Evolutionary conservation across 2,329 filamentous ascomycete species (phyloP), one percentile per base, ranked within the genome.

Genomic region (Ilyonectria sp.): DNA sequence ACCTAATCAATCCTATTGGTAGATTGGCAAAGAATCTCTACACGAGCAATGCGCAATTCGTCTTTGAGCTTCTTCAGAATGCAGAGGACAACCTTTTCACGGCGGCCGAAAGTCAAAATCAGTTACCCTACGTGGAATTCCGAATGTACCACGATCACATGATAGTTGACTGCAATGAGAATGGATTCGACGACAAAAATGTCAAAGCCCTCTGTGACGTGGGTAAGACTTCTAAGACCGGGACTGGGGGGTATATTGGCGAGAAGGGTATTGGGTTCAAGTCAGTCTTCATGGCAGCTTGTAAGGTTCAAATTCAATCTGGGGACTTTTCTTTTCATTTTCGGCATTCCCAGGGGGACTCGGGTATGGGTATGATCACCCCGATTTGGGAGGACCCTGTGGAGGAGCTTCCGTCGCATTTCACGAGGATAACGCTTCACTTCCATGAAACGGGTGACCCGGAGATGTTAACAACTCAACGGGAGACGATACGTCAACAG

Each of bases 11-110:
- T 11, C 2, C 10, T 1, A 33, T 33, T 33, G 13, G 9, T 8
- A 68, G 65, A 1, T 31, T 60, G 2, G 50, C 57, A 1, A 54
- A 52, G 37, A 50, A 35, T 8, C 50, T 63, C 7, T 60, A 68
- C n/a, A 60, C 37, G 0, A 65, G 55, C 8, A 37, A 52, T 3
- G 60, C 37, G 1, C 54, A 53, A 13, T 65, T 65, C 4, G 40
- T 68, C 19, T 59, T 60, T 49, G 61, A 68, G n/a, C 55, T 68
- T 1, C 21, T 65, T 2, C 65, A 65, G 35, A 68, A 65, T 53
- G 65, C 65, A 4, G 65, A 68, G 15, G 57, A 61, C n/a, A 55
- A 55, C 8, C 11, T 8, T 4, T 68, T 46, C 17, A 11, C 4
- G 2, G 1, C 5, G 11, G 50, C 56, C 6, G 1, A 21, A 40